Evolutionary conservation across 2,329 filamentous ascomycete genomes (phyloP), one percentile per base, ranked within the genome.

Genomic region (Fusarium heterosporum): DNA sequence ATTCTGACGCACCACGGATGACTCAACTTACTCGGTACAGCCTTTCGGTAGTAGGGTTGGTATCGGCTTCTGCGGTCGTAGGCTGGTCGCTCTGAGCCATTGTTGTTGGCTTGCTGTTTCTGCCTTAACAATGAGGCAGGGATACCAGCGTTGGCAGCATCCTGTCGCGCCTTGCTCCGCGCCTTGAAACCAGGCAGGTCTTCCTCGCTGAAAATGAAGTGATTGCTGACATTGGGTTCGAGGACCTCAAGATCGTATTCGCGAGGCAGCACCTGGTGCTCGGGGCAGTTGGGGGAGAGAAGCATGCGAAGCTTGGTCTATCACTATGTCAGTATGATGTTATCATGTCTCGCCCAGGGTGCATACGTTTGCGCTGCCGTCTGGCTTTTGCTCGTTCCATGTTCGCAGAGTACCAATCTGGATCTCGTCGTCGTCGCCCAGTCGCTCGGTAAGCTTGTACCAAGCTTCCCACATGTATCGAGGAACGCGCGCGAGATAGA

Each of bases 201-300:
- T 77, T 97, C 93, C 79, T 99, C 96, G 39, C 91, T 93, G 75
- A 99, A 99, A 56, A 98, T 83, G 76, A 91, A 97, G 19, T 93
- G 96, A 78, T 97, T 97, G 73, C 87, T 88, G 32, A 95, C 88
- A n/a, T 86, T 77, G 54, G 78, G 74, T 48, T 84, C 82, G 55
- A 79, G 89, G 45, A 93, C 84, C 45, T 93, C 89, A 58, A 98
- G 81, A 69, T 93, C 87, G 79, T 97, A 99, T 74, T 97, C 93
- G 74, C 93, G 93, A 12, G 94, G 93, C n/a, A 97, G 84, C 7
- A 85, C 81, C 70, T 90, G 85, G 75, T 97, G 93, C 65, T 88
- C 84, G 9, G 86, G 82, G 49, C 90, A 82, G 50, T 88, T 84
- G 22, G 84, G 84, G 72, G 85, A 82, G 41, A 97, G 84, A 64